These are phyloP conservation scores for Phytophthora podocarpi DNA, from an alignment of 352 stramenopile genomes.

Conservation along the genomic window DNA sequence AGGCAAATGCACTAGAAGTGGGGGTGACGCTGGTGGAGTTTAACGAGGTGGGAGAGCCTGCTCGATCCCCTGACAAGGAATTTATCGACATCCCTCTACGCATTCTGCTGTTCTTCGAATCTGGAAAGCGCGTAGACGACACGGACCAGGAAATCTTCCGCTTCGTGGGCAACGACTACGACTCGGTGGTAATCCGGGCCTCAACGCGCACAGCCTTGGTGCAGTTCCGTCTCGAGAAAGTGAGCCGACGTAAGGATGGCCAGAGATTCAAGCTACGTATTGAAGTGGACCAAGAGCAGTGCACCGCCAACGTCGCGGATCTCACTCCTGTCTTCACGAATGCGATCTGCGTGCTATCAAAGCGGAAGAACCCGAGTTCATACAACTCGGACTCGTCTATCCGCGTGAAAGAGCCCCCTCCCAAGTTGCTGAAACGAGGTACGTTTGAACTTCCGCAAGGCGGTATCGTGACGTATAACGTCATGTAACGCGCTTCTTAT, in stretches of 20 bases:
- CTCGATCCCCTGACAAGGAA: slow-evolving; percentile 67
- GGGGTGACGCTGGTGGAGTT: slow-evolving; percentile 86
- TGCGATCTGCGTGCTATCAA: slow-evolving; percentile 87
- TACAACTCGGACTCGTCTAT: slow-evolving; percentile 49
- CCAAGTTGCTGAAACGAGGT: slow-evolving; percentile 75
- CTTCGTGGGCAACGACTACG: slow-evolving; percentile 86
- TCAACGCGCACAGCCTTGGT: slow-evolving; percentile 66
- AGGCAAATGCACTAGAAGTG: slow-evolving; percentile 80
- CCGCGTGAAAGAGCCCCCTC: slow-evolving; percentile 51
- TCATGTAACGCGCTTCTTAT: not conserved
- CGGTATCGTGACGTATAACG: not conserved
- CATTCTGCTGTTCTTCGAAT: slow-evolving; percentile 86
- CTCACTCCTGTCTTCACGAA: slow-evolving; percentile 85
- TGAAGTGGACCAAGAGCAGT: slow-evolving; percentile 85
- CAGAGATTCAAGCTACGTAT: slow-evolving; percentile 87
- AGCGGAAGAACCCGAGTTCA: slow-evolving; percentile 74
- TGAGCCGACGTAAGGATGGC: slow-evolving; percentile 84
- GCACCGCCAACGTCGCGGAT: slow-evolving; percentile 78
- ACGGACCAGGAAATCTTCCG: slow-evolving; percentile 88
- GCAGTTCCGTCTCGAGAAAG: slow-evolving; percentile 87
- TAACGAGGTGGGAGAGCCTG: slow-evolving; percentile 64
- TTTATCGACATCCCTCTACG: slow-evolving; percentile 85
- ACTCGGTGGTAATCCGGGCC: slow-evolving; percentile 79
- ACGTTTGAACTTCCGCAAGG: not conserved
- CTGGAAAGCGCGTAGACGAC: slow-evolving; percentile 84